Conservation (phyloP, 2,329 filamentous ascomycete species). For the Fusarium hostae region DNA sequence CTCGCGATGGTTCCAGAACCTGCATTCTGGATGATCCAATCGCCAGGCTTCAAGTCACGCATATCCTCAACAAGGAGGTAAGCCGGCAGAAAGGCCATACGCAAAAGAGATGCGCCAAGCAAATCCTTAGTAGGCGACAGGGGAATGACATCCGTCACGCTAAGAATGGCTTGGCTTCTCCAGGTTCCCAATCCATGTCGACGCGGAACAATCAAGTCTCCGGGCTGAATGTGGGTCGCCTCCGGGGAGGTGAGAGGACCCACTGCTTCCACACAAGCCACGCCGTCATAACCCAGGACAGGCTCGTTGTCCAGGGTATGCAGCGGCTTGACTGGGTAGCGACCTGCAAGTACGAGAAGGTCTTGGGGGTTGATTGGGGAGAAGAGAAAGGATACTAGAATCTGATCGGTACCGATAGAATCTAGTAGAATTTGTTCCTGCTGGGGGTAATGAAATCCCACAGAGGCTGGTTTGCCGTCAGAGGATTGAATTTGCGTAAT, state of each 20-base stretch:
- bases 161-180: slow-evolving; percentile 6
- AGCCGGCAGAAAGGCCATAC: slow-evolving; percentile 16
- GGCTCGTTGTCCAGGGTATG: slow-evolving; percentile 5
- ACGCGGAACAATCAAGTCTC: slow-evolving; percentile 16
- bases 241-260: not conserved
- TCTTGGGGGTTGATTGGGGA: slow-evolving; percentile 29
- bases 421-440: not conserved
- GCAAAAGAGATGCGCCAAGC: slow-evolving; percentile 7
- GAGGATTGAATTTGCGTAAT: not conserved
- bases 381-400: slow-evolving; percentile 10
- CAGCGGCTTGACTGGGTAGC: slow-evolving; percentile 23
- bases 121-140: not conserved
- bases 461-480: not conserved
- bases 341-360: slow-evolving; percentile 17
- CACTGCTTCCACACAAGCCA: slow-evolving; percentile 12
- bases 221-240: not conserved
- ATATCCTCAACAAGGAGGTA: slow-evolving; percentile 23
- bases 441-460: not conserved
- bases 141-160: not conserved
- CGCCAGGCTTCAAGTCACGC: slow-evolving; percentile 16
- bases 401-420: not conserved
- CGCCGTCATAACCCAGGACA: slow-evolving; percentile 17
- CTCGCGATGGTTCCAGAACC: slow-evolving; percentile 15
- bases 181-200: slow-evolving; percentile 23
- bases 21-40: slow-evolving; percentile 27